Evolutionary conservation across 2,329 filamentous ascomycete genomes (phyloP), one percentile per base, ranked within the genome.

Genomic region (Trichoderma aggressivum): DNA sequence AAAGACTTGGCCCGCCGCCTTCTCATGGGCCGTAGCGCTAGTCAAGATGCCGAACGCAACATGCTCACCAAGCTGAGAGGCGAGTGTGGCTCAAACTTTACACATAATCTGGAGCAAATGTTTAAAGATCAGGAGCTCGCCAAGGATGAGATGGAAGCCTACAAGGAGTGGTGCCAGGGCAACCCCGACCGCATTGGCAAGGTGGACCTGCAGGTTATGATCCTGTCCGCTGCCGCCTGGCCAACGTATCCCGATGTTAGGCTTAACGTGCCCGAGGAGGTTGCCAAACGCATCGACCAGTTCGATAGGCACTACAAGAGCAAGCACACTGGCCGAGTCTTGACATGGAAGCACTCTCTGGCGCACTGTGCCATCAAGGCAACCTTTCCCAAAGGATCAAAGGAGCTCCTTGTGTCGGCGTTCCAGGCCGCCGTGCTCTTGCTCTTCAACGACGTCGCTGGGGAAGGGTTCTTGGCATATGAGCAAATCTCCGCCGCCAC

Each of bases 71-170:
- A 97, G 75, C 86, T 99, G 32, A 95, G 96, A 82, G 92, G 90
- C 75, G 96, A 99, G 84, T 99, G 96, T 78, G 96, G 96, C 50
- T 92, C 93, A 16, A 92, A 89, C 75, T 98, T 99, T 79, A 99
- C 96, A 0, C 94, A 97, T 79, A 99, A 99, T 77, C 86, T 99
- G 0, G 97, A 99, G 81, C 93, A 95, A 73, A 99, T 99, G 96
- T 99, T 99, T 85, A 97, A 97, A 80, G 96, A 99, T 78, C 94
- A 98, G 80, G 94, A 98, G 78, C 87, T 98, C 24, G 93, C 93
- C 14, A 92, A 92, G 72, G 96, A 98, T 76, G 95, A 98, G 79
- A 97, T 98, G 91, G 83, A 87, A n/a, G 89, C 92, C 0, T 99
- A 97, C 83, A 96, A 92, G 80, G 87, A 81, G 80, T 94, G 81